Conservation (phyloP, 495 filamentous ascomycete genomes). For the Aspergillus saccharolyticus region DNA sequence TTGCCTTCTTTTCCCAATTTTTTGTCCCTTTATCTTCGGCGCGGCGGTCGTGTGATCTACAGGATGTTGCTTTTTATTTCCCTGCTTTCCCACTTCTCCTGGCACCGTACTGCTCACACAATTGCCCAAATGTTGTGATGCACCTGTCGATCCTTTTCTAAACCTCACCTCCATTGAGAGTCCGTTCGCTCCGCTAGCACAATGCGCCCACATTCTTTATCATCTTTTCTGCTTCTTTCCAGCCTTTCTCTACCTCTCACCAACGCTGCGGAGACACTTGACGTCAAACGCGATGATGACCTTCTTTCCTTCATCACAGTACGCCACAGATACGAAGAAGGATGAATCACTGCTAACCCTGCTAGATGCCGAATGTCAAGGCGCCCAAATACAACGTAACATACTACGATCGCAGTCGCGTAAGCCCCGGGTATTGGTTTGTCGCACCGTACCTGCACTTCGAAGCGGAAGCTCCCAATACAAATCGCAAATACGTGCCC, state of each 20-base stretch:
- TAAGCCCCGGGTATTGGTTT: constrained; percentile 34
- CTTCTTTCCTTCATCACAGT: not conserved
- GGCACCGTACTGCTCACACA: not conserved
- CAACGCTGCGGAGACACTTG: not conserved
- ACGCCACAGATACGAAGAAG: too few relatives aligned
- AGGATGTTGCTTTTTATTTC: not conserved
- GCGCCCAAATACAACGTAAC: constrained; percentile 30
- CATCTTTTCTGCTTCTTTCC: not conserved
- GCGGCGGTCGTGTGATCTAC: not conserved
- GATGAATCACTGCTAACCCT: not conserved
- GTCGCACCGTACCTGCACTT: constrained; percentile 31
- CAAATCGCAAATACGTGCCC: constrained; percentile 28
- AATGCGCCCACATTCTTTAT: not conserved
- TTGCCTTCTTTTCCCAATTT: not conserved
- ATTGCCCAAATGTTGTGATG: too few relatives aligned
- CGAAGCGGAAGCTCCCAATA: constrained; percentile 18
- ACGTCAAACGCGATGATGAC: not conserved
- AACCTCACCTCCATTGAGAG: not conserved
- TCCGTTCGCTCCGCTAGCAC: not conserved
- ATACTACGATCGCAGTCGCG: constrained; percentile 22
- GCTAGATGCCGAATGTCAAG: constrained; percentile 27
- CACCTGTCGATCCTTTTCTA: not conserved
- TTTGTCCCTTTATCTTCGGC: not conserved
- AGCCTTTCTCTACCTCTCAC: not conserved
- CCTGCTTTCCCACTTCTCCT: too few relatives aligned